Base-by-base conservation (phyloP, 805 yeast species). In the Metschnikowia similis region DNA sequence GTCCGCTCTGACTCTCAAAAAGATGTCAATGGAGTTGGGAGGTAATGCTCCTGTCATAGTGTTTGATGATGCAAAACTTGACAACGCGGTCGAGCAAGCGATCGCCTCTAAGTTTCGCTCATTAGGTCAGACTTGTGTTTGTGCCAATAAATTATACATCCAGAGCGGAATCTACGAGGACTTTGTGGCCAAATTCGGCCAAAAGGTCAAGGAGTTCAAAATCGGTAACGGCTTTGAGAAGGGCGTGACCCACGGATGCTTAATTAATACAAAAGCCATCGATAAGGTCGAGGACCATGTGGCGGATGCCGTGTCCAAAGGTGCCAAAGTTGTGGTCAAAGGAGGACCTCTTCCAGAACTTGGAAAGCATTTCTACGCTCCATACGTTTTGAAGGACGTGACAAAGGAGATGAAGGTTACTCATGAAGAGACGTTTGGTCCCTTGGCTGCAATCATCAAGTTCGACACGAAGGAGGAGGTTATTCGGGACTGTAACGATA, bases 11-110 rank as follows among this genome's bases (percentile, higher is more conserved):
- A 77, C 87, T 1, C 71, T 87, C 59, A 86, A 87, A 72, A 87
- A 85, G 64, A 68, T 84, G 45, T 81, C 89, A 2, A 72, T 87
- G 62, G 92, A 86, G 66, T 75, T 86, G 39, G 92, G 94, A 34
- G 94, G 94, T 30, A 87, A 87, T 65, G 89, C 92, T 14, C 91
- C 94, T 4, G 80, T 85, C 56, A 77, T 86, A 49, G 83, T 86
- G 3, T 86, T 86, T 64, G 83, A 83, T 48, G 91, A 85, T 61
- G 89, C 89, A 9, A 81, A 84, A 53, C 56, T 86, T 17, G 85
- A 81, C 50, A 67, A 71, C 38, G 92, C 92, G 0, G 81, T 85
- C 13, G 76, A 75, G n/a, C 87, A 82, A 37, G 80, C 87, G 2
- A 64, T 85, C 51, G 81, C 77, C 8, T 77, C 83, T 54, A 87